Evolutionary conservation across 352 stramenopile species (phyloP).

Genomic region (Pelagophyceae sp.): DNA sequence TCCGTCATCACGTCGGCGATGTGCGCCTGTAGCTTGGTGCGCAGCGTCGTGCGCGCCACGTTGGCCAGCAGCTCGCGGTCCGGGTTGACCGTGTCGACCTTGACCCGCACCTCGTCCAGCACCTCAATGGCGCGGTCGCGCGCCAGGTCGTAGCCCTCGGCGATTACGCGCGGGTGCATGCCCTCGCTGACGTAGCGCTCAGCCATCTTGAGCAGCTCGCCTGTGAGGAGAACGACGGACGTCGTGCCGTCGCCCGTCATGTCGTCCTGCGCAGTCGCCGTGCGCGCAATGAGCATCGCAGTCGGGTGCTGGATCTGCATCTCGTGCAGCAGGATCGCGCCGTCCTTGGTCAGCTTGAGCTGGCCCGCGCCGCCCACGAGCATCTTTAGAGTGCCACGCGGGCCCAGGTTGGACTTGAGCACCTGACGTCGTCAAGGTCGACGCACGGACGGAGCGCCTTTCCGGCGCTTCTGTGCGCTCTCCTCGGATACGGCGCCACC

Average conservation of each 20-base stretch:
- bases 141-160: constrained; percentile 93
- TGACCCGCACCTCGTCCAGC: constrained; percentile 80
- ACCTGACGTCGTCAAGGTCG: constrained; percentile 26
- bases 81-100: constrained; percentile 51
- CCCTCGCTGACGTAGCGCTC: constrained; percentile 91
- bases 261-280: constrained; percentile 87
- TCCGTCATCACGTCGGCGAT: constrained; percentile 80
- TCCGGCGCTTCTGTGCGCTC: too few relatives aligned
- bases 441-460: too few relatives aligned
- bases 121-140: constrained; percentile 86
- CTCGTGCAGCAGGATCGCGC: constrained; percentile 96
- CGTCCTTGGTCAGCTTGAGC: constrained; percentile 99
- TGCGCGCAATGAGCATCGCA: constrained; percentile 91
- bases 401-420: constrained; percentile 73
- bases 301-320: constrained; percentile 99
- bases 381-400: constrained; percentile 98
- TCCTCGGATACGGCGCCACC: too few relatives aligned
- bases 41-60: constrained; percentile 86
- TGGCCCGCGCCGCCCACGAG: constrained; percentile 95
- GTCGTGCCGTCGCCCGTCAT: constrained; percentile 93
- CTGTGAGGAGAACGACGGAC: constrained; percentile 93
- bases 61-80: constrained; percentile 87
- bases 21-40: constrained; percentile 92
- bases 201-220: constrained; percentile 94
- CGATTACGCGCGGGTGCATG: constrained; percentile 90